A percentile compares a stretch with the other conserved stretches of the same genome.
phyloP scores from a whole-genome alignment of 2,329 filamentous ascomycete genomes.

The Fusarium liriodendri region DNA sequence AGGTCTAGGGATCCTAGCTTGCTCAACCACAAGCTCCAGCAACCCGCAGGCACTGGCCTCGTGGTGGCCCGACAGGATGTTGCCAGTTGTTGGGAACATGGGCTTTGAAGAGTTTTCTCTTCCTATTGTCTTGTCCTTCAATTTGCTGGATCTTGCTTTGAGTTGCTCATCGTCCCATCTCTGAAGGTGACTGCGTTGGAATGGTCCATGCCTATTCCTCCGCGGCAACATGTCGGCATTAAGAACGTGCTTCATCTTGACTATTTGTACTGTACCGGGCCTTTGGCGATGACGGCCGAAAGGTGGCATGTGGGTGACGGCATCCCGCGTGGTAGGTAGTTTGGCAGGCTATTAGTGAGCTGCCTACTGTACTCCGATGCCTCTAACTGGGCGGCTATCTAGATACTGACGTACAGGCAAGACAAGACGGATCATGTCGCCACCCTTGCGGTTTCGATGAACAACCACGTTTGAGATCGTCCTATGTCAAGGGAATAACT shows the following conservation, averaged over 20 bases:
- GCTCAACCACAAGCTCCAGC: slow-evolving; percentile 9
- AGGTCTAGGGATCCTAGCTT: slow-evolving; percentile 16
- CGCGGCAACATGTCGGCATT: slow-evolving; percentile 14
- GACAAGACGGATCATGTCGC: background rate
- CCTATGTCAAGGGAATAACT: background rate
- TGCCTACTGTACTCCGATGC: background rate
- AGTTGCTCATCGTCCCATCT: background rate
- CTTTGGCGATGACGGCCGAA: slow-evolving; percentile 26
- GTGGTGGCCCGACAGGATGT: slow-evolving; percentile 11
- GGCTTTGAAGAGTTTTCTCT: slow-evolving; percentile 21
- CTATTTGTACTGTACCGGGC: slow-evolving; percentile 18
- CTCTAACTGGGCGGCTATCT: background rate
- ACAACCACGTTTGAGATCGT: background rate
- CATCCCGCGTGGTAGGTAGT: slow-evolving; percentile 27
- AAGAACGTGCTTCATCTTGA: slow-evolving; percentile 34
- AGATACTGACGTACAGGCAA: background rate
- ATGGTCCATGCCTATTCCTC: background rate
- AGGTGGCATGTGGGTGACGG: slow-evolving; percentile 39
- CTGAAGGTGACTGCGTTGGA: background rate
- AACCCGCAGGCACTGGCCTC: slow-evolving; percentile 26
- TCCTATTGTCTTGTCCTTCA: background rate
- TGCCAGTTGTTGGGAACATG: slow-evolving; percentile 16
- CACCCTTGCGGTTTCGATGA: background rate
- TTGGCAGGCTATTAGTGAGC: slow-evolving; percentile 5
- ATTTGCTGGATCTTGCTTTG: slow-evolving; percentile 3